phyloP scores from a whole-genome alignment of 2,329 filamentous ascomycete species.

The Berkeleyomyces basicola region DNA sequence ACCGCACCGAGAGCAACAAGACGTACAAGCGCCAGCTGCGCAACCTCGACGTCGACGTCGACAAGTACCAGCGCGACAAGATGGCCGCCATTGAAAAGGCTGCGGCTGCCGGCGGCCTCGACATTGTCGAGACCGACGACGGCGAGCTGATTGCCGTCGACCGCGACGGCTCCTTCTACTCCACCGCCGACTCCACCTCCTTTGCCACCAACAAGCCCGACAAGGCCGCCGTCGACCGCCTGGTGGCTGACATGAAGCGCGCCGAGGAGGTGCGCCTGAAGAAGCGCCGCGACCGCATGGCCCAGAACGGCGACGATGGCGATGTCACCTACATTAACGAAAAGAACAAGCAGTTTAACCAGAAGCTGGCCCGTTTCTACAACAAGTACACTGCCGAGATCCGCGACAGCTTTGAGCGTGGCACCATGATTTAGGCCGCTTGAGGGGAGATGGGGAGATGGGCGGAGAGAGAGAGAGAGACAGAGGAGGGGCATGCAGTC shows the following conservation, averaged over 20 bases:
- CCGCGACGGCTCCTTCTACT: slow-evolving; percentile 78
- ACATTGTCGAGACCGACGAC: slow-evolving; percentile 89
- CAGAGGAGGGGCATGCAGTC: neutral
- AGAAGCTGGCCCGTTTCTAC: slow-evolving; percentile 90
- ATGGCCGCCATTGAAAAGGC: slow-evolving; percentile 70
- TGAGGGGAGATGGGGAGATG: slow-evolving; percentile 13
- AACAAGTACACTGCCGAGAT: slow-evolving; percentile 98
- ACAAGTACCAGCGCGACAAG: slow-evolving; percentile 77
- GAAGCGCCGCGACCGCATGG: slow-evolving; percentile 66
- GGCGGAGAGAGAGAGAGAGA: neutral
- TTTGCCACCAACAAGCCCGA: slow-evolving; percentile 77
- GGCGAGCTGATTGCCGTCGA: slow-evolving; percentile 91
- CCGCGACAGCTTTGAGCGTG: slow-evolving; percentile 89
- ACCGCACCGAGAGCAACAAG: slow-evolving; percentile 73
- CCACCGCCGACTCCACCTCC: slow-evolving; percentile 64
- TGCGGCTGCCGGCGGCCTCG: slow-evolving; percentile 66
- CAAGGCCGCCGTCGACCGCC: slow-evolving; percentile 69
- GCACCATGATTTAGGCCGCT: slow-evolving; percentile 65
- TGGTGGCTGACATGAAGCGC: slow-evolving; percentile 74
- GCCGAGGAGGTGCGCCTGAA: slow-evolving; percentile 76
- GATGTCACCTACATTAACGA: slow-evolving; percentile 99
- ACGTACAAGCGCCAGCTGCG: slow-evolving; percentile 84
- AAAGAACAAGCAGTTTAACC: slow-evolving; percentile 99
- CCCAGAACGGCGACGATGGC: slow-evolving; percentile 63
- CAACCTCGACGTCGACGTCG: slow-evolving; percentile 56